Evolutionary conservation across 768 basidiomycete genomes (phyloP).

Genomic region (Tylopilus cervinicoccineus): DNA sequence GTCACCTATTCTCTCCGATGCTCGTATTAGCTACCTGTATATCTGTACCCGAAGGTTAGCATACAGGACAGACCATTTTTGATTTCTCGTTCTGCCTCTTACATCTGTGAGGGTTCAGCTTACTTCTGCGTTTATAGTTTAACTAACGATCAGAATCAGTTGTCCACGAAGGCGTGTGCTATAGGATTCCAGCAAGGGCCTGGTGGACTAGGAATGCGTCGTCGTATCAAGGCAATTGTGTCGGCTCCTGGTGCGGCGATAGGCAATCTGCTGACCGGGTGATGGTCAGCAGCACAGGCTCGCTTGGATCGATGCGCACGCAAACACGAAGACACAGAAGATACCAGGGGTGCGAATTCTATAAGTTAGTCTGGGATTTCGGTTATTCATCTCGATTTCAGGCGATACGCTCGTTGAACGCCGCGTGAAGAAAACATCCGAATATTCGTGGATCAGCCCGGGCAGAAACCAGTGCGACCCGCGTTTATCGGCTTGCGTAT

Average conservation of each 20-base stretch:
- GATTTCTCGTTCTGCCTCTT: no score
- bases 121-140: no score
- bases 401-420: not conserved
- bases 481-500: not conserved
- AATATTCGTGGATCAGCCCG: no score
- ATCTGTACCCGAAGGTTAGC: no score
- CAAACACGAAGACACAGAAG: not conserved
- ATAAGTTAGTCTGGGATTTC: not conserved
- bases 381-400: not conserved
- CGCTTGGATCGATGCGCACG: not conserved
- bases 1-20: no score
- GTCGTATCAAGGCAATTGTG: not conserved
- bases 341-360: not conserved
- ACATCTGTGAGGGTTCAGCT: no score
- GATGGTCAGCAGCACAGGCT: not conserved
- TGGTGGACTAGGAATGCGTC: not conserved
- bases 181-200: no score
- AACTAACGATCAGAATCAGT: no score
- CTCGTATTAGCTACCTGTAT: no score
- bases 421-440: no score
- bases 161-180: no score
- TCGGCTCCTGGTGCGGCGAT: not conserved
- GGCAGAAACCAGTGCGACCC: not conserved
- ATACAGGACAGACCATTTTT: no score
- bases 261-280: not conserved